Evolutionary conservation across 2,329 filamentous ascomycete genomes (phyloP), one percentile per base, ranked within the genome.

Genomic region (Colletotrichum sansevieriae): DNA sequence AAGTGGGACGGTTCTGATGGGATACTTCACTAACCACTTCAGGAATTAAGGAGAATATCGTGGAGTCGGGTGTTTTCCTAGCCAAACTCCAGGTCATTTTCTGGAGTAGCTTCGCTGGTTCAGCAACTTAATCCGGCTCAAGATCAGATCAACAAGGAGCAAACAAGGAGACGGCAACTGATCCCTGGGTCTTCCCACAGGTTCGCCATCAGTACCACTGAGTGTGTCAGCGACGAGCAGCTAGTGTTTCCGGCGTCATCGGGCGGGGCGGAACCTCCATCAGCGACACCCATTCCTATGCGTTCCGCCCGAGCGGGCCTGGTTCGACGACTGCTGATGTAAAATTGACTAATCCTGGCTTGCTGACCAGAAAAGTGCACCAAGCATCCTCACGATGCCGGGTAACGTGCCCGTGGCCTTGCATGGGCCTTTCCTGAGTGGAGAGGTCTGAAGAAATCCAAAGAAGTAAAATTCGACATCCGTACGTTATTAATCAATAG

Each of bases 261-360:
- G 8, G 58, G 35, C 15, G 22, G 20, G 46, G 58, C 9, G 47
- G 58, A 49, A 13, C 35, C 33, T 41, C 29, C 43, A 11, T 39
- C 10, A 12, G 11, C 37, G 10, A 11, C 37, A 15, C 37, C 37
- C 37, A 39, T 3, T 12, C 8, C 37, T 39, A 4, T 13, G 37
- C 13, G 25, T 13, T 13, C 37, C 37, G 37, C 37, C 37, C 10
- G 37, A 11, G 37, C 37, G 37, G 37, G 37, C 46, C 35, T 56
- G 60, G 25, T 65, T 58, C 58, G 49, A 52, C 18, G 22, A 18
- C 39, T 72, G 74, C 74, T 75, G 74, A 75, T 75, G 74, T 75
- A 75, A 75, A 73, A 29, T 71, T 75, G 72, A 75, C 73, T 75
- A 75, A 75, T 61, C 58, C 47, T 44, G 46, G 39, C 51, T 29